These are phyloP conservation scores for Anthracocystis walkeri DNA, from an alignment of 1,284 basidiomycete genomes.

Conservation along the genomic window DNA sequence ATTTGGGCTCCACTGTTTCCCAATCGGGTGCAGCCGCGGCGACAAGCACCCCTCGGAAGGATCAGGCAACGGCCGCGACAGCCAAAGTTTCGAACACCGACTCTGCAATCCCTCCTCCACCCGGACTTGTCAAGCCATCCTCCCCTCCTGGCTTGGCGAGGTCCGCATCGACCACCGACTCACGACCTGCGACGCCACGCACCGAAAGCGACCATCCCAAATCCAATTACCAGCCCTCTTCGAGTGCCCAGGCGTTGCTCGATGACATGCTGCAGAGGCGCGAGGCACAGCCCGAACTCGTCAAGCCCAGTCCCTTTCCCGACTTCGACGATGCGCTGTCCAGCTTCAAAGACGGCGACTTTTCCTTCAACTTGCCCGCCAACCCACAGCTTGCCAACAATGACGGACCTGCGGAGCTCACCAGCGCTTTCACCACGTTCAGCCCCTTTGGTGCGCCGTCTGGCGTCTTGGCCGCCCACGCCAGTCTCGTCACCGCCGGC, in stretches of 20 bases:
- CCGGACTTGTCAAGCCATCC: conserved; percentile 62
- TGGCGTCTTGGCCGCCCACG: conserved; percentile 40
- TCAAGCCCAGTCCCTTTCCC: conserved; percentile 62
- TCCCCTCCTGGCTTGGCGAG: conserved; percentile 40
- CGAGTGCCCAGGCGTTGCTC: conserved; percentile 82
- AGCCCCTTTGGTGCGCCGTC: conserved; percentile 45
- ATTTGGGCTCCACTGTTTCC: conserved; percentile 3
- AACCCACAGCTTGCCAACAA: conserved; percentile 33
- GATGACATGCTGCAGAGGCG: conserved; percentile 84
- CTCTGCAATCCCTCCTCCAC: conserved; percentile 35
- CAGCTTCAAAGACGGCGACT: conserved; percentile 63
- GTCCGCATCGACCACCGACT: conserved; percentile 60
- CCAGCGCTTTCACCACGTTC: conserved; percentile 43
- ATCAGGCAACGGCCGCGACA: conserved; percentile 5
- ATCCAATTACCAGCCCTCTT: conserved; percentile 84
- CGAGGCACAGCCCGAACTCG: conserved; percentile 78
- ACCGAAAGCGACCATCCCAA: conserved; percentile 72
- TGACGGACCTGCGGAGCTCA: conserved; percentile 40
- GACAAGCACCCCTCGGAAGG: conserved; percentile 19
- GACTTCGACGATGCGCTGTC: conserved; percentile 65
- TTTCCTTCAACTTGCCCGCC: conserved; percentile 62
- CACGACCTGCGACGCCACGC: conserved; percentile 77
- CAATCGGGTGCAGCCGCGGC: conserved; percentile 1
- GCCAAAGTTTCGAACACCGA: conserved; percentile 11
- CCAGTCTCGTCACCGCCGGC: conserved; percentile 29